Evolutionary conservation across 2,329 filamentous ascomycete genomes (phyloP), one percentile per base, ranked within the genome.

Genomic region (Clonostachys byssicola): DNA sequence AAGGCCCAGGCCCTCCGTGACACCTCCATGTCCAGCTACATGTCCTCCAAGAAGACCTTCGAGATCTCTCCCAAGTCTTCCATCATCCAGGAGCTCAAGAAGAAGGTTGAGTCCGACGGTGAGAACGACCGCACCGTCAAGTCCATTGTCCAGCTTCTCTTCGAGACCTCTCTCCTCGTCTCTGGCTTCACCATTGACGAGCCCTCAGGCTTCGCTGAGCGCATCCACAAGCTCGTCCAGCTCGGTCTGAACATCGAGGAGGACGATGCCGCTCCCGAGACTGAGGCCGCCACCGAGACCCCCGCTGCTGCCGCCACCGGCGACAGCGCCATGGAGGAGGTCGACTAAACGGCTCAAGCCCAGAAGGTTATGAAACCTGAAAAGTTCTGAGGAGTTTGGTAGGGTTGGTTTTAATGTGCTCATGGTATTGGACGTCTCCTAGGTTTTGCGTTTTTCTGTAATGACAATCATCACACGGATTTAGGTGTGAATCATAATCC

Each of bases 31-130:
- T 90, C 84, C 76, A 95, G 90, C 63, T 99, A 99, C 89, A 99
- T 99, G 94, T 95, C 90, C 58, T 97, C 92, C 71, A 99, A 99
- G 92, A 99, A 99, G 90, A 99, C 94, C 34, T 97, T 99, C 61
- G 94, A 99, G 81, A 97, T 99, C 75, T 97, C 94, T n/a, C 94
- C 94, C 72, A 92, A 94, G 83, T 96, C 90, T 63, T 70, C 90
- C 57, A 99, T 99, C 74, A 85, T 99, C 80, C 88, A 95, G 85
- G 94, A 97, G 83, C 87, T 99, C 66, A 96, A 95, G 89, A 91
- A 88, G 79, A 99, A 99, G 90, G 90, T 97, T 53, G 94, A 97
- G 83, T 70, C 86, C 51, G 94, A 99, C 64, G 94, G 94, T 55
- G 92, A 96, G 88, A 92, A 92, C 71, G 94, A 97, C 82, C 91